A percentile compares a stretch with the other conserved stretches of the same genome.
Evolutionary conservation across 306 rosid species (phyloP).

Genomic region (Pyrus communis): DNA sequence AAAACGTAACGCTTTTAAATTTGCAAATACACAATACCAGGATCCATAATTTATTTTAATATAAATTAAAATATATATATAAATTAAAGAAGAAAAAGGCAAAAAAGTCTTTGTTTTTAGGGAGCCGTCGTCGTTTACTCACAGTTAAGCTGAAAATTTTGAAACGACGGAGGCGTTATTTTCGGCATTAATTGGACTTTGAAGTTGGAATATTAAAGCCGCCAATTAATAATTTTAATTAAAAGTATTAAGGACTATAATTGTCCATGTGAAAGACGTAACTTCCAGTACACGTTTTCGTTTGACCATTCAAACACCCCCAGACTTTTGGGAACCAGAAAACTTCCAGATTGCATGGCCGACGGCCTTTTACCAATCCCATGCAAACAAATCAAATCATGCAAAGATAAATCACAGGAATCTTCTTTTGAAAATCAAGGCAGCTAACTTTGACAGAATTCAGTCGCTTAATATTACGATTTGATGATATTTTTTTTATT

Average conservation of each 20-base stretch:
- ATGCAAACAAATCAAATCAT: not conserved
- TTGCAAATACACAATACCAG: too few species aligned
- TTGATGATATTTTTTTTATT: too few species aligned
- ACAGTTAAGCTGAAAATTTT: not conserved
- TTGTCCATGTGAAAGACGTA: not conserved
- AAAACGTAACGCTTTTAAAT: too few species aligned
- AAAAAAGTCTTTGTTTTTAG: too few species aligned
- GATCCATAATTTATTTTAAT: too few species aligned
- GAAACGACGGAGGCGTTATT: not conserved
- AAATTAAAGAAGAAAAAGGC: too few species aligned
- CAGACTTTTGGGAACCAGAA: not conserved
- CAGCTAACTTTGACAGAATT: not conserved
- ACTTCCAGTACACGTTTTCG: not conserved
- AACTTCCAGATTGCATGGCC: not conserved
- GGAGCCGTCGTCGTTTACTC: not conserved
- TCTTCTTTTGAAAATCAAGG: not conserved
- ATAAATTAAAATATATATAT: too few species aligned
- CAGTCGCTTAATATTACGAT: fast-evolving
- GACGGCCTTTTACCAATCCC: not conserved
- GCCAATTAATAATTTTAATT: not conserved
- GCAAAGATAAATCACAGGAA: not conserved
- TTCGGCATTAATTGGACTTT: not conserved
- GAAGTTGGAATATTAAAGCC: not conserved
- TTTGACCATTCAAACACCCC: not conserved
- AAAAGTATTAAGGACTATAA: not conserved